A percentile compares a stretch with the other conserved stretches of the same genome.
phyloP scores from a whole-genome alignment of 1,284 basidiomycete genomes.

The Filobasidium uniguttulatum region DNA sequence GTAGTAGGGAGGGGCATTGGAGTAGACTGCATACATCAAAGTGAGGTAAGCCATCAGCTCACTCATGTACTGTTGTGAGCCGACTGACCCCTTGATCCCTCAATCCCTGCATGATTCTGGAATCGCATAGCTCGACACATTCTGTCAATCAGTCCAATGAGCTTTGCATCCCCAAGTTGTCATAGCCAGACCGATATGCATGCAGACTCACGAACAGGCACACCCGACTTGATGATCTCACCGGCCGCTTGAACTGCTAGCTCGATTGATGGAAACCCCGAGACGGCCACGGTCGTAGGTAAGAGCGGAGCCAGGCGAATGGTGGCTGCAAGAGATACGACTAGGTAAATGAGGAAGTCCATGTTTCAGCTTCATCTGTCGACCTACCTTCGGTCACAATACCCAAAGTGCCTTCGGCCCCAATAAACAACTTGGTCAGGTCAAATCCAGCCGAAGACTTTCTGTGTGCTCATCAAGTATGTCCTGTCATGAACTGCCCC shows the following conservation, averaged over 20 bases:
- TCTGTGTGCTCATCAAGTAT: slow-evolving; percentile 15
- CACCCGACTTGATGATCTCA: slow-evolving; percentile 54
- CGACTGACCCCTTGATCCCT: not conserved
- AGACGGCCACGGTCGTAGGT: slow-evolving; percentile 49
- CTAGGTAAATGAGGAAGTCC: not conserved
- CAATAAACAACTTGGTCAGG: slow-evolving; percentile 79
- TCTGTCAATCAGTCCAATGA: slow-evolving; percentile 38
- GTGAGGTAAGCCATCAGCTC: slow-evolving; percentile 18
- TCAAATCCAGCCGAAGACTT: slow-evolving; percentile 90
- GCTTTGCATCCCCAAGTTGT: not conserved
- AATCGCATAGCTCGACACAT: slow-evolving; percentile 67
- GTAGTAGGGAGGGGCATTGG: slow-evolving; percentile 40
- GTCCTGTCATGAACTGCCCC: not conserved
- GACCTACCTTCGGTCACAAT: slow-evolving; percentile 59
- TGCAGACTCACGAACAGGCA: slow-evolving; percentile 31
- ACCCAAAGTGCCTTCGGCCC: slow-evolving; percentile 85
- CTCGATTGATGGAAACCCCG: slow-evolving; percentile 41
- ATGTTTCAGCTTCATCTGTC: not conserved
- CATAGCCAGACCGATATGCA: not conserved
- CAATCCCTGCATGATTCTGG: slow-evolving; percentile 53
- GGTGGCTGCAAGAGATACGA: slow-evolving; percentile 43
- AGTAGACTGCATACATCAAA: slow-evolving; percentile 20
- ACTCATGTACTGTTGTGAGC: slow-evolving; percentile 46
- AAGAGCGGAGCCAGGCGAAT: slow-evolving; percentile 63
- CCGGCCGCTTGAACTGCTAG: slow-evolving; percentile 55